Evolutionary conservation across 352 stramenopile genomes (phyloP).

Genomic region (Globisporangium emineosum): DNA sequence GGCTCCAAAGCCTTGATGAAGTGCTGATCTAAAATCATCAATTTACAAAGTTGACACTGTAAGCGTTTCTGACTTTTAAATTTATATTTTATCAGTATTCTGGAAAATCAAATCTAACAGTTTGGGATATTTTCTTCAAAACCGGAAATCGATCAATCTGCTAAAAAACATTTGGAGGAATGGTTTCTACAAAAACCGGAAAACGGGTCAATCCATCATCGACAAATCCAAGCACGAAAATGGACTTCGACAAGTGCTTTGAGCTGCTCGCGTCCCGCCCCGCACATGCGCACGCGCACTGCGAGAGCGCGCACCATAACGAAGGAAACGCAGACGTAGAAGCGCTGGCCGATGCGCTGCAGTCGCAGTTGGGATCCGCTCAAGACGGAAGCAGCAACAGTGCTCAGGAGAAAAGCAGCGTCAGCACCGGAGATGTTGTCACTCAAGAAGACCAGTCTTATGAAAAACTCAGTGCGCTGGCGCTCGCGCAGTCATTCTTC

Average conservation of each 20-base stretch:
- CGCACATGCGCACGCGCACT: constrained; percentile 54
- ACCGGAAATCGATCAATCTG: too few relatives aligned
- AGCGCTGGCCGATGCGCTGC: constrained; percentile 17
- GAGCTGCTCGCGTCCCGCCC: constrained; percentile 60
- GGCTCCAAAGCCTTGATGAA: too few relatives aligned
- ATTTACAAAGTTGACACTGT: too few relatives aligned
- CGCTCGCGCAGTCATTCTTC: constrained; percentile 45
- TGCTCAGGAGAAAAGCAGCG: background rate
- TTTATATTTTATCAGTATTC: too few relatives aligned
- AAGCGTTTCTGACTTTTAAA: too few relatives aligned
- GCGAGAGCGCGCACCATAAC: constrained; percentile 33
- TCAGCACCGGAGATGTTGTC: constrained; percentile 2
- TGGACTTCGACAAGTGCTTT: constrained; percentile 72
- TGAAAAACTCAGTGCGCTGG: constrained; percentile 9
- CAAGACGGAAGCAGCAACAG: background rate
- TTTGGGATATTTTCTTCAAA: too few relatives aligned
- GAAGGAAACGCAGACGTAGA: constrained; percentile 13
- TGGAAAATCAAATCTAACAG: too few relatives aligned
- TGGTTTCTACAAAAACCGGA: too few relatives aligned
- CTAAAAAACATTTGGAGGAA: too few relatives aligned
- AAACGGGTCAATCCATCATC: too few relatives aligned
- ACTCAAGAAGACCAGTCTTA: constrained; percentile 7
- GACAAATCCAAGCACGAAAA: too few relatives aligned
- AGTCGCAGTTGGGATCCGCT: constrained; percentile 1
- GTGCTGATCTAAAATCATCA: too few relatives aligned